Evolutionary conservation across 768 basidiomycete genomes (phyloP).

Genomic region (Fibroporia radiculosa): DNA sequence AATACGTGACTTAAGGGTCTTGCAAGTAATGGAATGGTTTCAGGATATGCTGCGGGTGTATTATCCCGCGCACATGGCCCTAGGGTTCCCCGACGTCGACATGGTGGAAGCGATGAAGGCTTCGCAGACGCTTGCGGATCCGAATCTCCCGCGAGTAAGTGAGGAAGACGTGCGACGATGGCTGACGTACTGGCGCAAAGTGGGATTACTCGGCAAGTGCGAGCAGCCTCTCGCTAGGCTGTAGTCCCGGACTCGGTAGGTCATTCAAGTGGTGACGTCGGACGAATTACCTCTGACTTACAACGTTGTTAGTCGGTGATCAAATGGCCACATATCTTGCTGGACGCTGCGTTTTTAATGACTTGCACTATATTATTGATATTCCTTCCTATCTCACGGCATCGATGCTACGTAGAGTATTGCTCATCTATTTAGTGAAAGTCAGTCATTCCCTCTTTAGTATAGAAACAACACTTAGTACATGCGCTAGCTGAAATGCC

Average conservation of each 20-base stretch:
- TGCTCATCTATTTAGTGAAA: too few relatives aligned
- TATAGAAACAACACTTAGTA: too few relatives aligned
- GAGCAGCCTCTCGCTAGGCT: background rate
- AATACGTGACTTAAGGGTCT: background rate
- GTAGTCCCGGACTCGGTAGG: background rate
- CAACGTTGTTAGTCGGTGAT: too few relatives aligned
- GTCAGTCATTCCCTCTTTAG: too few relatives aligned
- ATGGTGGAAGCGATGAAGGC: background rate
- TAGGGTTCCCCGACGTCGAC: background rate
- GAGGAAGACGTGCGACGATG: background rate
- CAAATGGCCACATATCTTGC: too few relatives aligned
- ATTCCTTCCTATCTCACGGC: too few relatives aligned
- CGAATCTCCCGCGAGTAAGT: background rate
- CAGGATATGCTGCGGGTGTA: background rate
- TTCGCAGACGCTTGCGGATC: slow-evolving; percentile 1
- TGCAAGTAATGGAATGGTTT: background rate
- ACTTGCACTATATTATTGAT: too few relatives aligned
- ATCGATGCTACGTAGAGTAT: too few relatives aligned
- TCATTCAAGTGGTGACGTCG: too few relatives aligned
- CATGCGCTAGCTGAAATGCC: too few relatives aligned
- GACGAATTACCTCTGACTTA: too few relatives aligned
- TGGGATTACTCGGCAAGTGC: background rate
- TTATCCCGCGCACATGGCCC: background rate
- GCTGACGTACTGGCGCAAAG: background rate
- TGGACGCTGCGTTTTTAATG: too few relatives aligned